Conservation (phyloP, 1,284 basidiomycete genomes). For the Meira miltonrushii region DNA sequence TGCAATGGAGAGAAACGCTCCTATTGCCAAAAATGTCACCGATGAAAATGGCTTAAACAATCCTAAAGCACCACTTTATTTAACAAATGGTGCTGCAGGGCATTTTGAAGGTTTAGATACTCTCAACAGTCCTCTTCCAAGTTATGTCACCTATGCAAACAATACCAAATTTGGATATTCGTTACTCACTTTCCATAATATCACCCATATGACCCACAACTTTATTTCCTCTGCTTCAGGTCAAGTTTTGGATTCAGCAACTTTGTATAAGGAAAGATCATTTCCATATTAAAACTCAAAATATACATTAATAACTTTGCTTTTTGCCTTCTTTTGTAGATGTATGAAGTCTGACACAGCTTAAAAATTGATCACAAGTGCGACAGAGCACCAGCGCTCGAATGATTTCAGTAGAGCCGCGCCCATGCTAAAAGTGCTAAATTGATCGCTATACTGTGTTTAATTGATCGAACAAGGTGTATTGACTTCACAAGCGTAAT, state of each 20-base stretch:
- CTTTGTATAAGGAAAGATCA: conserved; percentile 19
- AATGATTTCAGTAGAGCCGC: too few species aligned
- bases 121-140: conserved; percentile 18
- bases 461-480: too few species aligned
- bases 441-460: too few species aligned
- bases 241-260: conserved; percentile 22
- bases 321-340: too few species aligned
- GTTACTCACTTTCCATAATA: conserved; percentile 46
- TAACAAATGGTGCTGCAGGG: conserved; percentile 51
- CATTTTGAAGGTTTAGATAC: conserved; percentile 46
- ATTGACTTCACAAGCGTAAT: too few species aligned
- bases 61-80: conserved; percentile 44
- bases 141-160: conserved; percentile 40
- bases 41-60: conserved; percentile 34
- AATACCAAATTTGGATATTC: conserved; percentile 38
- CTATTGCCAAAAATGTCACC: conserved; percentile 42
- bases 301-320: too few species aligned
- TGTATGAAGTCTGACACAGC: too few species aligned
- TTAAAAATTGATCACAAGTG: too few species aligned
- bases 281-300: conserved; percentile 19
- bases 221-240: conserved; percentile 26
- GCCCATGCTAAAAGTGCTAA: too few species aligned
- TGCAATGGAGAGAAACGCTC: conserved; percentile 50
- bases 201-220: conserved; percentile 31
- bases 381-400: too few species aligned